phyloP scores from a whole-genome alignment of 768 basidiomycete genomes.

The Rhodotorula babjevae region DNA sequence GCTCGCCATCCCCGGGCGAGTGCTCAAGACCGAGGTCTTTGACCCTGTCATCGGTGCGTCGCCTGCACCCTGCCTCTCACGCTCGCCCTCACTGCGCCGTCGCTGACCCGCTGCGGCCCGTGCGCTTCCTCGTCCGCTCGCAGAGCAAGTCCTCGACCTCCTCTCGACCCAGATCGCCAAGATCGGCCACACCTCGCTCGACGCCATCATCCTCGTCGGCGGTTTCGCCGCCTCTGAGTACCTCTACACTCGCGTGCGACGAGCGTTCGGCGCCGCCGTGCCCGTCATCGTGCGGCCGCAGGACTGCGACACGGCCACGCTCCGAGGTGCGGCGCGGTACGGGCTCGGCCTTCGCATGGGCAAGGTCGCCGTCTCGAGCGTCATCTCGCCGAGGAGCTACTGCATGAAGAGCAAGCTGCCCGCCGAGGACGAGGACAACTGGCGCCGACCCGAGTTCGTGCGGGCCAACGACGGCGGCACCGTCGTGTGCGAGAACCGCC shows the following conservation, averaged over 20 bases:
- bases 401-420: constrained; percentile 63
- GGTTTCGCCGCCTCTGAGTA: constrained; percentile 82
- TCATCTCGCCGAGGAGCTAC: constrained; percentile 21
- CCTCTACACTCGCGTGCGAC: constrained; percentile 66
- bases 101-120: not conserved
- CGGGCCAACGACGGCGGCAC: constrained; percentile 63
- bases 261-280: constrained; percentile 58
- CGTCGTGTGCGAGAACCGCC: constrained; percentile 80
- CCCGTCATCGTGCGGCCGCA: constrained; percentile 71
- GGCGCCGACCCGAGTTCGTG: constrained; percentile 58
- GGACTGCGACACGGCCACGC: constrained; percentile 82
- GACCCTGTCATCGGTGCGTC: constrained; percentile 72
- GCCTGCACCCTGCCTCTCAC: not conserved
- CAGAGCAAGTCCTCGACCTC: constrained; percentile 63
- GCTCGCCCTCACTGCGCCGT: not conserved
- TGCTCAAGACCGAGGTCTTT: constrained; percentile 76
- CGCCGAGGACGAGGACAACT: constrained; percentile 74
- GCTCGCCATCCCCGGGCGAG: constrained; percentile 71
- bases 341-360: constrained; percentile 52
- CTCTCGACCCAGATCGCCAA: constrained; percentile 65
- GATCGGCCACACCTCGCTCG: constrained; percentile 54
- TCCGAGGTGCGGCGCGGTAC: constrained; percentile 51
- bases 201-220: constrained; percentile 83
- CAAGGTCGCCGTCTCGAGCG: constrained; percentile 8
- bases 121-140: too few relatives aligned